These are phyloP conservation scores for Botryotinia calthae DNA, from an alignment of 2,329 filamentous ascomycete species.

Conservation along the genomic window DNA sequence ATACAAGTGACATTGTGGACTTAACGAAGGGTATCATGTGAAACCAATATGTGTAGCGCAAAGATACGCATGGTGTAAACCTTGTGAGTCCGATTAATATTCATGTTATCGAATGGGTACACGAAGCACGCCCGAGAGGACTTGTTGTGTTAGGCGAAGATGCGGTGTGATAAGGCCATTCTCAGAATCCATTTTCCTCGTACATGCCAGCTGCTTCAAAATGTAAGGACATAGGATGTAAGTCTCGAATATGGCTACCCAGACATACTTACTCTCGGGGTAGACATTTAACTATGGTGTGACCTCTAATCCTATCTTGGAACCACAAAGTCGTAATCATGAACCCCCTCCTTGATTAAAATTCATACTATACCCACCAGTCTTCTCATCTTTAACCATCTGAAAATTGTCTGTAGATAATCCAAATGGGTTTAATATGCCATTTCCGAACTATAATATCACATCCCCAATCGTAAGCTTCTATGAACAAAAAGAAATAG, in stretches of 20 bases:
- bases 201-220: not conserved
- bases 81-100: not conserved
- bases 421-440: slow-evolving; percentile 88
- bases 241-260: not conserved
- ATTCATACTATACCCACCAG: slow-evolving; percentile 92
- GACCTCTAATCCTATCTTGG: not conserved
- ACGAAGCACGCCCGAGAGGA: not conserved
- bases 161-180: not conserved
- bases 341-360: slow-evolving; percentile 50
- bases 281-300: not conserved
- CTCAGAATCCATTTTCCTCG: not conserved
- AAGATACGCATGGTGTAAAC: not conserved
- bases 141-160: not conserved
- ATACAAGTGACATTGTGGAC: not conserved
- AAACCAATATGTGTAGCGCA: not conserved
- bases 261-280: not conserved
- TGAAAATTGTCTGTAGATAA: slow-evolving; percentile 93
- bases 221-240: not conserved
- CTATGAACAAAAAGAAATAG: not conserved
- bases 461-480: slow-evolving; percentile 10
- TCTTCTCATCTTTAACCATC: slow-evolving; percentile 85
- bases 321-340: not conserved
- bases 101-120: not conserved
- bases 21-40: not conserved
- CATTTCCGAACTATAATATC: slow-evolving; percentile 69